A percentile compares a stretch with the other conserved stretches of the same genome.
These are phyloP conservation scores for Monosporozyma unispora DNA, from an alignment of 805 yeast species.

Conservation along the genomic window DNA sequence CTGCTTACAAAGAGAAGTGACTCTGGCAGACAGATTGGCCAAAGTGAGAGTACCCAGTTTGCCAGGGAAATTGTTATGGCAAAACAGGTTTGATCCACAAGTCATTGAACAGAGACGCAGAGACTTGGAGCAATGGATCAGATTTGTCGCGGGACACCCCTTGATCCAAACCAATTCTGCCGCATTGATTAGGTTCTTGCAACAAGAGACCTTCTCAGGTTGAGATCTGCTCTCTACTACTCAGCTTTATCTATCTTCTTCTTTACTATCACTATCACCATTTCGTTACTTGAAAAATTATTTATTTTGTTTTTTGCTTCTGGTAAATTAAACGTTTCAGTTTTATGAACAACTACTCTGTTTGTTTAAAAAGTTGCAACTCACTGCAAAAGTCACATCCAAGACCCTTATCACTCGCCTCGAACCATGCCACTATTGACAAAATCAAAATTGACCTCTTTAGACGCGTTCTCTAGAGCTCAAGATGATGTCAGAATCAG, in stretches of 20 bases:
- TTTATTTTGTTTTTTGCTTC: background rate
- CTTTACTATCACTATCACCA: background rate
- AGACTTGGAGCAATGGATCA: conserved; percentile 75
- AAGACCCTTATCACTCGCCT: background rate
- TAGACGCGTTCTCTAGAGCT: conserved; percentile 88
- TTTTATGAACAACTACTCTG: background rate
- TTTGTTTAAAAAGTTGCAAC: no score
- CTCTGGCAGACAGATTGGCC: conserved; percentile 28
- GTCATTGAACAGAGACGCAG: conserved; percentile 75
- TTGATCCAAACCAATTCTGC: conserved; percentile 79
- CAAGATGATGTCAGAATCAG: conserved; percentile 86
- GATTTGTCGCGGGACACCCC: conserved; percentile 86
- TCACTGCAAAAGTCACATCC: no score
- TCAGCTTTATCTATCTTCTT: background rate
- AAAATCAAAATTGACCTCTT: conserved; percentile 36
- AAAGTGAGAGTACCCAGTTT: conserved; percentile 76
- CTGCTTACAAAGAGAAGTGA: conserved; percentile 63
- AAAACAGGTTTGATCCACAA: conserved; percentile 69
- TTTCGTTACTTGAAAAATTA: background rate
- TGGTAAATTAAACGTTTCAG: background rate
- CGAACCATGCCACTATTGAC: conserved; percentile 8
- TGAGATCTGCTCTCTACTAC: conserved; percentile 3
- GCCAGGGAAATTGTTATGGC: conserved; percentile 77
- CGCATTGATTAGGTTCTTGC: conserved; percentile 72
- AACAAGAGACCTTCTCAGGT: conserved; percentile 49